A percentile compares a stretch with the other conserved stretches of the same genome.
Conservation (phyloP, 1,284 basidiomycete species). For the Tetrapyrgos nigripes region DNA sequence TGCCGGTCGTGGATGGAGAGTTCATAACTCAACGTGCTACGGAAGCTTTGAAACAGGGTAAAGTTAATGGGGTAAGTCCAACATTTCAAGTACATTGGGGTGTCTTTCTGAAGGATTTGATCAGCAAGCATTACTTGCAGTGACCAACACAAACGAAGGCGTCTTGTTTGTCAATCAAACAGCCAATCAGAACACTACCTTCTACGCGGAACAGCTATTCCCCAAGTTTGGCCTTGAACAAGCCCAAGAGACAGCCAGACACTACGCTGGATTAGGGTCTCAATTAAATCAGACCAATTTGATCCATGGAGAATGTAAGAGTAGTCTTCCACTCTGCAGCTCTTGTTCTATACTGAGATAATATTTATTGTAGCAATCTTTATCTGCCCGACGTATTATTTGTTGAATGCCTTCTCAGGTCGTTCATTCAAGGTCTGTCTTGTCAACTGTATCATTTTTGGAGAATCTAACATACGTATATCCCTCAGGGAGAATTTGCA, state of each 20-base stretch:
- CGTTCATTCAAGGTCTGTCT: slow-evolving; percentile 11
- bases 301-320: slow-evolving; percentile 16
- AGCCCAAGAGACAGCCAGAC: slow-evolving; percentile 16
- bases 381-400: slow-evolving; percentile 25
- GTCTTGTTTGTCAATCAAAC: slow-evolving; percentile 33
- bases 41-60: slow-evolving; percentile 29
- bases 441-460: neutral
- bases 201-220: slow-evolving; percentile 32
- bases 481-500: slow-evolving; percentile 26
- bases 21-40: slow-evolving; percentile 42
- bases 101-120: too few species aligned
- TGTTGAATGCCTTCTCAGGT: slow-evolving; percentile 18
- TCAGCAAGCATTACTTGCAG: slow-evolving; percentile 32
- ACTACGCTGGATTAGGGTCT: slow-evolving; percentile 24
- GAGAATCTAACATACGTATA: neutral
- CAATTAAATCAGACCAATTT: slow-evolving; percentile 27
- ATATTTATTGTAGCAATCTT: slow-evolving; percentile 20
- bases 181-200: slow-evolving; percentile 13
- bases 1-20: slow-evolving; percentile 44
- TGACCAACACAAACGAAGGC: slow-evolving; percentile 41
- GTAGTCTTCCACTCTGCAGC: too few species aligned
- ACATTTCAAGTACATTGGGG: too few species aligned
- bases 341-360: too few species aligned
- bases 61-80: slow-evolving; percentile 37
- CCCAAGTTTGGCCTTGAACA: slow-evolving; percentile 25